Base-by-base conservation (phyloP, 2,329 filamentous ascomycete species). In the Alternaria burnsii region DNA sequence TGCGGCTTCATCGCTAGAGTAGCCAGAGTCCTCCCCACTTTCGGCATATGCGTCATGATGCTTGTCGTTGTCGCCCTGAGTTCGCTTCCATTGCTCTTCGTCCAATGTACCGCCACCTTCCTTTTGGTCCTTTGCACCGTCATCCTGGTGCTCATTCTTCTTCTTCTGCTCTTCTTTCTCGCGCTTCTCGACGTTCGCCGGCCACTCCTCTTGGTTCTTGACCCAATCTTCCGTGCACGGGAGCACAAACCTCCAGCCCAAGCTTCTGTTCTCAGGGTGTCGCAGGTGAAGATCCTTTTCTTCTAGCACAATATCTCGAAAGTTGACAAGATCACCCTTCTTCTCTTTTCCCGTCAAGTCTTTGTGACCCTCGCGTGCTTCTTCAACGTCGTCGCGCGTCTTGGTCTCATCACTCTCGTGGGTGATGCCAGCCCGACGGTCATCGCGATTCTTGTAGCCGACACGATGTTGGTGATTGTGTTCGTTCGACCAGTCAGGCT, bases 181-280 rank as follows among this genome's bases (percentile, higher is more conserved):
- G 6, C 34, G 34, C 34, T 38, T 38, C 34, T 38, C 34, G 4
- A 38, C 7, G 16, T 38, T 38, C 14, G 34, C 34, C 9, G 34
- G 34, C 16, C 16, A 38, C 5, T 38, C 34, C 34, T 38, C 16
- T 38, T 38, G 34, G 34, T 38, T n/a, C 34, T 38, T 38, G 34
- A 38, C 34, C 16, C 34, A 38, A 9, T 38, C 34, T 38, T 38
- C 34, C 7, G 34, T 38, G 16, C 34, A 38, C 16, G 34, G 34
- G 16, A 38, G 34, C 34, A 38, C 34, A 11, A 8, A 38, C 10
- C 34, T 38, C 34, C 34, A 38, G 16, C 34, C 16, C 11, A 1
- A 80, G 62, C 84, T 81, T 54, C 80, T 79, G 32, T 82, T 78
- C 18, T 82, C 77, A 0, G 82, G 82, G 44, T 80, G 72, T 1